Conservation (phyloP, 2,329 filamentous ascomycete genomes). For the Ascochyta lentis region DNA sequence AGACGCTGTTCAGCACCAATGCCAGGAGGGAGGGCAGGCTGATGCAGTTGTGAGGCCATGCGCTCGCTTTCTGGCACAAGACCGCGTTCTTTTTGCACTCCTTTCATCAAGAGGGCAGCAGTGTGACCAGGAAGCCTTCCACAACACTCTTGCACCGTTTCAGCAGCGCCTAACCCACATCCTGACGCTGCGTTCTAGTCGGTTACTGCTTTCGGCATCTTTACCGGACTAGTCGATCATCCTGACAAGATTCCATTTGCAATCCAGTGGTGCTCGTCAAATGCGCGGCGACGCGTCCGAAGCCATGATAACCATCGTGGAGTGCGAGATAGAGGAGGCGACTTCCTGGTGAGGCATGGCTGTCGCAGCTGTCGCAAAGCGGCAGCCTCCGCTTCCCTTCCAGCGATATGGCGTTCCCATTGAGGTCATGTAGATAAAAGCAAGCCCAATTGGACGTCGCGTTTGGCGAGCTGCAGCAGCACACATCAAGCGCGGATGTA, state of each 20-base stretch:
- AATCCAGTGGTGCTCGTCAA: constrained; percentile 19
- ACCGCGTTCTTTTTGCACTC: background rate
- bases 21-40: constrained; percentile 1
- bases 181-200: constrained; percentile 16
- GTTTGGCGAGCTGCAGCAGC: constrained; percentile 17
- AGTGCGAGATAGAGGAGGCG: constrained; percentile 19
- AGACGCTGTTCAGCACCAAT: background rate
- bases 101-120: constrained; percentile 4
- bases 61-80: constrained; percentile 1
- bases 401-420: constrained; percentile 6
- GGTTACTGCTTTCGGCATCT: constrained; percentile 12
- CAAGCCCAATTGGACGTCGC: constrained; percentile 13
- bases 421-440: constrained; percentile 14
- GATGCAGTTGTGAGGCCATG: constrained; percentile 2
- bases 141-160: constrained; percentile 9
- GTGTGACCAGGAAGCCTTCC: constrained; percentile 8
- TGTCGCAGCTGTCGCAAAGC: constrained; percentile 9
- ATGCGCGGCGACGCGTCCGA: constrained; percentile 4
- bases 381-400: constrained; percentile 18
- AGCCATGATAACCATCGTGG: constrained; percentile 13
- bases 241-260: constrained; percentile 33
- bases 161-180: constrained; percentile 8
- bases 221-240: constrained; percentile 12
- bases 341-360: constrained; percentile 17
- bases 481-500: constrained; percentile 3